Base-by-base conservation (phyloP, 352 stramenopile species). In the Paralagenidium karlingii region DNA sequence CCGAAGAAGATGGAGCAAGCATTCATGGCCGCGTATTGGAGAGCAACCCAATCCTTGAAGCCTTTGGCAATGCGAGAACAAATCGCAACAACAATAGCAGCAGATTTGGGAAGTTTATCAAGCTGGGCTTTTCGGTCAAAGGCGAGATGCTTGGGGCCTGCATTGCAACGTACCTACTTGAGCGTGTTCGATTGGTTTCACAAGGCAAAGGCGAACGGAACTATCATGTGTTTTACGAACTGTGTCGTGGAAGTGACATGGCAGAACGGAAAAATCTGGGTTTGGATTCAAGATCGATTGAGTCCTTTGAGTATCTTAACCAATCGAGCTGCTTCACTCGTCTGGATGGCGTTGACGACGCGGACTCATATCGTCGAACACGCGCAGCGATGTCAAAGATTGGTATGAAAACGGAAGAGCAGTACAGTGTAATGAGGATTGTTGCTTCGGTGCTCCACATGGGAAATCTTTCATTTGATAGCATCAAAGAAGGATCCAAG, bases 211-310 rank as follows among this genome's bases (percentile, higher is more conserved):
- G 84, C 5, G 95, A 99, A 51, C 82, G 95, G 22, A 98, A 96
- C 43, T 99, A 97, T 58, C 95, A 99, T 52, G 94, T 98, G 43
- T 99, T 99, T 47, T 99, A 99, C 53, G 91, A 99, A 56, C 67
- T 97, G 45, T 68, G 79, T 49, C 55, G 62, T n/a, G 89, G 89
- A 11, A 76, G 71, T 2, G 83, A 61, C 2, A 55, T 39, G 13
- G 47, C 57, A 11, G 69, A 90, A 22, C 68, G 70, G 9, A 36
- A 68, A 15, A 47, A 63, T 34, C 49, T 88, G 24, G 40, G 42
- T 10, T 47, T 90, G 16, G 45, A 49, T 11, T 20, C 30, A 16
- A n/a, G n/a, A n/a, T 57, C 71, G 10, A 40, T 87, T 28, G 40
- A 56, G 3, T 42, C 68, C 40, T 94, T 90, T 53, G 58, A 63